Conservation (phyloP, 2,329 filamentous ascomycete species). For the Myrmaecium sp. region DNA sequence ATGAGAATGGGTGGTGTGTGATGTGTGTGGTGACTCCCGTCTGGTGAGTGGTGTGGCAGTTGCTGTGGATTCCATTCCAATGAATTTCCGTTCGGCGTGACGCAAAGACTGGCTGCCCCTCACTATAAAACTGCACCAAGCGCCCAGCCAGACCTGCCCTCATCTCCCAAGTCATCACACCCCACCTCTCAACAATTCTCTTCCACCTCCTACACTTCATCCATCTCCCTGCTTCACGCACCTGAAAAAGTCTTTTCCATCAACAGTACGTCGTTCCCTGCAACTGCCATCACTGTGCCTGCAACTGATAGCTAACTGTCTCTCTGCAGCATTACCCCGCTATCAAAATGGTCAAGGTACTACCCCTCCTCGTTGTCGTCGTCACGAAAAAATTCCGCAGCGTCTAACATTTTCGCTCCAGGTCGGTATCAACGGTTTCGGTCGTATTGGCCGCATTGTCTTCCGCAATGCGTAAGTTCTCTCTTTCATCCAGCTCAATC, state of each 20-base stretch:
- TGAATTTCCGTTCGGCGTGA: conserved; percentile 1
- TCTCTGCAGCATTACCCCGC: conserved; percentile 3
- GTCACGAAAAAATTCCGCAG: conserved; percentile 7
- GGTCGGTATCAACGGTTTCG: conserved; percentile 99
- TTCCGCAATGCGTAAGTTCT: conserved; percentile 79
- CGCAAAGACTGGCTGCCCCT: conserved; percentile 2
- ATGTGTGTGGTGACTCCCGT: too few species aligned
- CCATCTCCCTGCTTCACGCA: background rate
- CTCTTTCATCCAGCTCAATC: conserved; percentile 4
- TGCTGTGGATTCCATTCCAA: too few species aligned
- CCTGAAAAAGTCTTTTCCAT: conserved; percentile 1
- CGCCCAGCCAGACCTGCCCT: background rate
- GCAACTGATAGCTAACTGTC: too few species aligned
- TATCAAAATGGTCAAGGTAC: conserved; percentile 32
- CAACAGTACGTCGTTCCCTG: conserved; percentile 1
- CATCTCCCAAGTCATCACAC: background rate
- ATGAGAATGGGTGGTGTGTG: too few species aligned
- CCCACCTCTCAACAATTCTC: conserved; percentile 1
- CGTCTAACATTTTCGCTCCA: conserved; percentile 27
- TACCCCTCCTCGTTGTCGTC: conserved; percentile 5
- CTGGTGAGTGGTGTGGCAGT: too few species aligned
- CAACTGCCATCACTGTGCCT: background rate
- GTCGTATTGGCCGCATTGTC: conserved; percentile 97
- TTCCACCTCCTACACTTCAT: conserved; percentile 1
- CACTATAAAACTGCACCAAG: too few species aligned